Evolutionary conservation across 2,329 filamentous ascomycete genomes (phyloP), one percentile per base, ranked within the genome.

Genomic region (Incumbomyces lentus): DNA sequence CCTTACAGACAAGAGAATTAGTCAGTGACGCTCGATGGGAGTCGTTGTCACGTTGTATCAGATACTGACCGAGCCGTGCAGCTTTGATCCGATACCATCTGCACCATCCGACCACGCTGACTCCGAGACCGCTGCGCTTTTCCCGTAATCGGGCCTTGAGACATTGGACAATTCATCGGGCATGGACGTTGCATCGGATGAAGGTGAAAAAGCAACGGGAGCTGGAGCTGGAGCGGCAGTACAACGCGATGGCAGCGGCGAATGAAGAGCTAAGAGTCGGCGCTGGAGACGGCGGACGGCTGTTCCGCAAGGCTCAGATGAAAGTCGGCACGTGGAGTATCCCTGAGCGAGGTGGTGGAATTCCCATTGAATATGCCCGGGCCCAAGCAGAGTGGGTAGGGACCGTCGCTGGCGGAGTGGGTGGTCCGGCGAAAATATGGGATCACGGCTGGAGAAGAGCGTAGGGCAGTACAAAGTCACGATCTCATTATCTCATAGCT

Each of bases 151-250:
- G 92, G 47, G 78, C 81, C 66, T 80, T 98, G 54, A 86, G 92
- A 39, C 92, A 98, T 74, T 98, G 92, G 92, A 96, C 92, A 43
- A 96, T 98, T 66, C 89, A 96, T 73, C 88, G 92, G 58, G 90
- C 90, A 17, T 96, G 89, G 87, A 75, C 86, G 59, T 74, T 96
- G 26, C 84, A 83, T 68, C 80, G 82, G 58, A 76, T 81, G 56
- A 77, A 84, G 62, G 75, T 81, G 58, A 80, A 81, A 40, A 71
- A 76, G 53, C 68, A 71, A 31, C 74, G 79, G 43, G 75, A 85
- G 62, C 69, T 74, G 46, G 86, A 89, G 63, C 75, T 95, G 39
- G 79, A 87, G 68, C 74, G 85, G 35, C 79, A 79, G 71, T 88
- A 89, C 68, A 82, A 86, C 61, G 79, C 78, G 60, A 96, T 98